A percentile compares a stretch with the other conserved stretches of the same genome.
Evolutionary conservation across 306 rosid species (phyloP).

Genomic region (Carpinus viminea): DNA sequence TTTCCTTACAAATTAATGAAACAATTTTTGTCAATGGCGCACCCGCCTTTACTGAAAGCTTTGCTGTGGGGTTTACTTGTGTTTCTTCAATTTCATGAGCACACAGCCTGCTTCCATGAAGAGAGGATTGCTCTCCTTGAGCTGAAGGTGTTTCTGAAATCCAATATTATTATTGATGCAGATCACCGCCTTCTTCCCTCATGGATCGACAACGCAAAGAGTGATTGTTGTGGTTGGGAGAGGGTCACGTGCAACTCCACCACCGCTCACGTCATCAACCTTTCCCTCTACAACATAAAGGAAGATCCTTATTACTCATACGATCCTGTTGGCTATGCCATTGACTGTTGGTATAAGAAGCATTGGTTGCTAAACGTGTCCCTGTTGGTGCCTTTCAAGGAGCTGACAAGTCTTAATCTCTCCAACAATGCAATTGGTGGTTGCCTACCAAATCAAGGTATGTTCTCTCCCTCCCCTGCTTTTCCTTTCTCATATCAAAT

Average conservation of each 20-base stretch:
- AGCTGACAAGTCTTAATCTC: background rate
- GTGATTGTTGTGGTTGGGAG: too few relatives aligned
- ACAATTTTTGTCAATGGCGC: background rate
- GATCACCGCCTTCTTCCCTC: background rate
- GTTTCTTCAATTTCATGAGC: background rate
- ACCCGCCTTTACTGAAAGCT: background rate
- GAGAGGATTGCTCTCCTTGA: background rate
- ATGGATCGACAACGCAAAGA: too few relatives aligned
- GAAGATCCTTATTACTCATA: too few relatives aligned
- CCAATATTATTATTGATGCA: background rate
- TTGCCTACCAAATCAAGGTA: background rate
- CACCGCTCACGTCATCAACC: background rate
- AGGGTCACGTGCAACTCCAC: background rate
- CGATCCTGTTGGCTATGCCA: too few relatives aligned
- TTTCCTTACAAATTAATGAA: background rate
- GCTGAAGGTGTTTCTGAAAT: background rate
- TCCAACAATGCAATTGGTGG: background rate
- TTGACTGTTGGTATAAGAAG: background rate
- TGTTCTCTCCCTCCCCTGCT: background rate
- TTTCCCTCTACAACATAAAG: background rate
- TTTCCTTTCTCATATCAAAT: too few relatives aligned
- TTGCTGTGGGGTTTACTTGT: background rate
- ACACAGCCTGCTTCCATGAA: background rate
- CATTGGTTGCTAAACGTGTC: background rate
- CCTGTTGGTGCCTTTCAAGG: background rate